phyloP scores from a whole-genome alignment of 1,284 basidiomycete species.

The Boletus mariae region DNA sequence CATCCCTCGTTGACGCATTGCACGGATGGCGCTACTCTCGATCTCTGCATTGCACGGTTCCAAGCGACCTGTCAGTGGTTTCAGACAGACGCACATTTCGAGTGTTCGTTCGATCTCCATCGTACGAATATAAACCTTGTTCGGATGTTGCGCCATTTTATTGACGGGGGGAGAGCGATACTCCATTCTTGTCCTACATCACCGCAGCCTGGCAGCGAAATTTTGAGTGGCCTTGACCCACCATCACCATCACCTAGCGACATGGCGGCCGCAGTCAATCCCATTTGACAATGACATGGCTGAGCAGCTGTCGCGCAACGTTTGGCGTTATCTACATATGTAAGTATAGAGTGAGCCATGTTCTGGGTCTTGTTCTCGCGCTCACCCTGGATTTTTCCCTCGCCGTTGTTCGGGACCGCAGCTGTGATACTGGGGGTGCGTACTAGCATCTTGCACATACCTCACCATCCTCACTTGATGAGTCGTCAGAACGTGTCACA shows the following conservation, averaged over 20 bases:
- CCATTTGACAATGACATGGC: background rate
- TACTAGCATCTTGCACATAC: background rate
- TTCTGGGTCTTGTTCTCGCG: background rate
- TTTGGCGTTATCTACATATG: background rate
- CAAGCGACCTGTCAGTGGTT: background rate
- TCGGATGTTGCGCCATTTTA: background rate
- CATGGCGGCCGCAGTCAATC: background rate
- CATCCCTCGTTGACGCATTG: constrained; percentile 2
- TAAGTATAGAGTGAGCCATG: background rate
- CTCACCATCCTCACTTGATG: background rate
- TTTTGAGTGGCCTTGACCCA: background rate
- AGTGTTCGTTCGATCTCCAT: background rate
- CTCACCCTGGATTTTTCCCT: background rate
- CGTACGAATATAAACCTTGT: background rate
- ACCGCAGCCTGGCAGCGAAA: constrained; percentile 1
- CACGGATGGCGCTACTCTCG: background rate
- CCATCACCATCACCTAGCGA: background rate
- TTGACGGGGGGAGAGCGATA: background rate
- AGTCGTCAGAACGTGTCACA: background rate
- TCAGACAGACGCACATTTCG: background rate
- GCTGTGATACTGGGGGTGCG: background rate
- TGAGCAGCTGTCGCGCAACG: background rate
- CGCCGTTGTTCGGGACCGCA: background rate
- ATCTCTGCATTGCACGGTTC: background rate
- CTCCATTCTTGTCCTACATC: background rate